Base-by-base conservation (phyloP, 495 filamentous ascomycete species). In the Jackrogersella minutella region DNA sequence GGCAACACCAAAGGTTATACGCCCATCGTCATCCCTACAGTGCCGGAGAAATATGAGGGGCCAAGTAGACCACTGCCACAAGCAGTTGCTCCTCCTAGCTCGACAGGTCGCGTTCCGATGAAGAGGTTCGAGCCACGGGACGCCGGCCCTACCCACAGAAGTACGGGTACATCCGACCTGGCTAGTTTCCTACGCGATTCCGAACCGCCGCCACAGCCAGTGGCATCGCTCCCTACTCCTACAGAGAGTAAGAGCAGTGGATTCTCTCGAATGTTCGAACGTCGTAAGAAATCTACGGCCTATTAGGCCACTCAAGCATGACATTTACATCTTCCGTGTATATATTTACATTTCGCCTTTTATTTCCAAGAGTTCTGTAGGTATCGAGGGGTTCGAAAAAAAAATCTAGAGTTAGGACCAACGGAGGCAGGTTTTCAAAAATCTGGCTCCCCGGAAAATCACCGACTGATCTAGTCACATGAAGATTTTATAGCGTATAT, bases 181-280 rank as follows among this genome's bases (percentile, higher is more conserved):
- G 91, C 92, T 2, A 89, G 91, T 65, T 96, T 96, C 74, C 77
- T 97, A 11, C 86, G 84, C 37, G 89, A 88, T 61, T 90, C 89
- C 19, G 91, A 84, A 16, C 91, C 92, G n/a, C 90, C 91, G 21
- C 71, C 74, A n/a, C 58, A 62, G 33, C 52, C 71, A 47, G 47
- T 63, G 21, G 63, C 62, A 1, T 62, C 67, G 17, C 40, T 34
- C 1, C 37, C 72, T 16, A 59, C 66, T 3, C 47, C 69, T 6
- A 39, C 16, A 24, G 66, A 72, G 41, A 71, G 58, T 6, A 73
- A 77, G 50, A 58, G 56, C 28, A 74, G 60, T 14, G 65, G 69
- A 6, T 69, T 75, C 24, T 70, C 70, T 43, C 68, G 74, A 16
- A 69, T 75, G 66, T 75, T 75, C 5, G 71, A 72, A 37, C 68